Conservation (phyloP, 169 alveolate species). For the Plasmodium cynomolgi region DNA sequence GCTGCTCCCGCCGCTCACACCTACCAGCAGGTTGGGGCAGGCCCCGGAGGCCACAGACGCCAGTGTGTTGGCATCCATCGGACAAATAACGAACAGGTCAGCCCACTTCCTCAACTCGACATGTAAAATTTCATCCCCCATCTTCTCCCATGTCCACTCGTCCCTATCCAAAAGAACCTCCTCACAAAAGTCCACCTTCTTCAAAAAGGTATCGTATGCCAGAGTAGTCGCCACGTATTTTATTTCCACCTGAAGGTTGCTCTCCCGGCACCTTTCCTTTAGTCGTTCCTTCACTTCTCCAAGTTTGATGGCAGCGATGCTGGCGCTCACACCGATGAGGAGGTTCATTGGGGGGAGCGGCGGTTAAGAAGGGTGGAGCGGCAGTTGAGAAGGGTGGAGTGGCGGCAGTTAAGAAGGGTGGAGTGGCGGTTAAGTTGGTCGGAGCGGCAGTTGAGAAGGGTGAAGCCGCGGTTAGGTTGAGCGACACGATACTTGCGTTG, state of each 20-base stretch:
- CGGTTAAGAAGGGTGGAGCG: neutral
- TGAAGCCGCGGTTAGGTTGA: neutral
- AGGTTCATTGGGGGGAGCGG: constrained; percentile 75
- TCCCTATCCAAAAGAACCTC: constrained; percentile 81
- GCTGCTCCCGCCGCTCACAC: neutral
- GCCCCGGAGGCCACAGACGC: constrained; percentile 93
- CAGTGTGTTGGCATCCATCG: constrained; percentile 94
- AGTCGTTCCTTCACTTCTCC: constrained; percentile 79
- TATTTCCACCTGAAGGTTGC: constrained; percentile 76
- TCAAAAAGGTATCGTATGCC: constrained; percentile 79
- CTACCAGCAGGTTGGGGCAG: constrained; percentile 93
- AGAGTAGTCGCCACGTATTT: constrained; percentile 66
- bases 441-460: neutral
- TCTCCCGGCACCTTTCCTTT: constrained; percentile 4
- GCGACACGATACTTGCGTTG: no score
- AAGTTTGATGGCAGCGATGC: constrained; percentile 92
- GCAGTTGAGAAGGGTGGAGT: neutral
- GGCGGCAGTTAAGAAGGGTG: neutral
- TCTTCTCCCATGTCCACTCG: constrained; percentile 82
- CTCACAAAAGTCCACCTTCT: constrained; percentile 65
- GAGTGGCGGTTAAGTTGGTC: no score
- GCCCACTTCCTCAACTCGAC: constrained; percentile 92
- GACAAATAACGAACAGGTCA: constrained; percentile 91
- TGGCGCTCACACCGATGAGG: constrained; percentile 89
- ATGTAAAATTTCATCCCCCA: constrained; percentile 82